Evolutionary conservation across 75 land plant genomes (phyloP), one percentile per base, ranked within the genome.

Genomic region (Chamaecyparis obtusa): DNA sequence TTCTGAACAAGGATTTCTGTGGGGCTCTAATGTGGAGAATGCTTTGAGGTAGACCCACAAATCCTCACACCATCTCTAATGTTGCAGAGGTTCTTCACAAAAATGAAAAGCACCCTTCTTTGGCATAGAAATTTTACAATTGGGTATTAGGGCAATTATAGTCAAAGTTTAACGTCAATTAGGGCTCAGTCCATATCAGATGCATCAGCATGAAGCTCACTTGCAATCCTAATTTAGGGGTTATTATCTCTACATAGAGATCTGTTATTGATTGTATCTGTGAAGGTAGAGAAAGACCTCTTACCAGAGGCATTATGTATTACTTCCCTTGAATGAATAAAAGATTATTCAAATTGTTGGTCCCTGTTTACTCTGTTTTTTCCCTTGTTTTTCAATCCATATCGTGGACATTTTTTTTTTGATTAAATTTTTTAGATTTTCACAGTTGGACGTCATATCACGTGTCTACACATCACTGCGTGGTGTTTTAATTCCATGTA

Each of bases 61-160:
- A 24, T 49, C 85, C 37, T 84, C 54, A 84, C 85, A 51, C 64
- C 85, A 55, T 84, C 60, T 30, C 9, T 84, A n/a, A n/a, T 51
- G 60, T 84, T 84, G 19, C 64, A 16, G 85, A 84, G 15, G 60
- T 84, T 54, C 85, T 84, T 30, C 36, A 84, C 8, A 54, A 10
- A 33, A 84, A 84, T 33, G 55, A 48, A 35, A 35, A 84, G 3
- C 19, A 84, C 49, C 55, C 85, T 35, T 32, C 60, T 33, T 27
- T 84, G 41, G 85, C 85, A 9, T 84, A 64, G 85, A 35, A 30
- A 43, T 84, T 84, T 55, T 84, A 32, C 55, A 84, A 84, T 36
- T 84, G 85, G 85, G 85, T 60, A 51, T 30, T 10, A 32, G 60
- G 60, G 16, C 35, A 48, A n/a, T 71, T 77, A 44, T 41, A 48